Evolutionary conservation across 1,284 basidiomycete genomes (phyloP).

Genomic region (Leccinum discolor): DNA sequence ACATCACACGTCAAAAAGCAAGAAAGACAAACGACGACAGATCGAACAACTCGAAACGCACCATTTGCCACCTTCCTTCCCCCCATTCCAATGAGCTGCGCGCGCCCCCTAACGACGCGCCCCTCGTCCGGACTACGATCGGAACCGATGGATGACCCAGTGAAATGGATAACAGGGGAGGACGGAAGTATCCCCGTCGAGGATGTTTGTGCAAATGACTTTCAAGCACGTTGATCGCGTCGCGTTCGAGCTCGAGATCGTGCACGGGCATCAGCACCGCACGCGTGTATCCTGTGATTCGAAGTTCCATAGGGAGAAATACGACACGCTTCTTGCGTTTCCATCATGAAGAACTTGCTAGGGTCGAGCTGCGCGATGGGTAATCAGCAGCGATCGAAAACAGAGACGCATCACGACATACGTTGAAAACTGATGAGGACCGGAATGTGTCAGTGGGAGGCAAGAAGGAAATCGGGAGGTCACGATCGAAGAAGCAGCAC

Average conservation of each 20-base stretch:
- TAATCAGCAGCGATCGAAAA: not conserved
- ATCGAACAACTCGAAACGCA: conserved; percentile 30
- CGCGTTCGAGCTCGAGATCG: conserved; percentile 9
- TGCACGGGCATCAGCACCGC: conserved; percentile 35
- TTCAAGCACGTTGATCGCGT: not conserved
- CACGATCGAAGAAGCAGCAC: conserved; percentile 17
- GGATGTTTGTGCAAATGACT: not conserved
- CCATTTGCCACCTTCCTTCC: conserved; percentile 56
- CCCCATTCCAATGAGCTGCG: conserved; percentile 50
- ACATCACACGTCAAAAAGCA: conserved; percentile 6
- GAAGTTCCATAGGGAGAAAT: conserved; percentile 51
- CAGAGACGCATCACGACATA: conserved; percentile 3
- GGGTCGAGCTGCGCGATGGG: conserved; percentile 23
- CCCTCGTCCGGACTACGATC: conserved; percentile 33
- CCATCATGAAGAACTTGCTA: conserved; percentile 28
- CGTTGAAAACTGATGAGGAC: conserved; percentile 21
- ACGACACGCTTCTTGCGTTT: conserved; percentile 47
- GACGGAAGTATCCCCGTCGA: conserved; percentile 23
- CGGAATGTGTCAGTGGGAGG: not conserved
- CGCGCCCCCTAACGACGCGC: conserved; percentile 41
- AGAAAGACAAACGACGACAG: not conserved
- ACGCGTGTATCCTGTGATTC: conserved; percentile 43
- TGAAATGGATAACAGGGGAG: conserved; percentile 50
- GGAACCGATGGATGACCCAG: conserved; percentile 44
- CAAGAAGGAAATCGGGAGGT: not conserved